These are phyloP conservation scores for Echium plantagineum DNA, from an alignment of 257 asterid species.

Conservation along the genomic window DNA sequence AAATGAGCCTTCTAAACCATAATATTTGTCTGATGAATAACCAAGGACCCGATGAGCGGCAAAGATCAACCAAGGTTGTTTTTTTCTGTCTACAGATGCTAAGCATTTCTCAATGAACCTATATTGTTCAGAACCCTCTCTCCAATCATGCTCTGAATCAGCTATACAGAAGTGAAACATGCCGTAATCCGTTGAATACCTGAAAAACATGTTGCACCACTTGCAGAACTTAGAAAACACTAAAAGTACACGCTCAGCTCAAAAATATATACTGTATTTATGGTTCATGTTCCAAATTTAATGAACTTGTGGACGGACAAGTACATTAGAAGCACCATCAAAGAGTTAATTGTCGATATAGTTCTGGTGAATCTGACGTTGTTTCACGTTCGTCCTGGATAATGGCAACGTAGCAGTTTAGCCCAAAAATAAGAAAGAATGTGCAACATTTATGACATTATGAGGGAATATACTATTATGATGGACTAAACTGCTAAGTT, in stretches of 20 bases:
- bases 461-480: too few relatives aligned
- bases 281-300: too few relatives aligned
- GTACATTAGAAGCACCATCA: too few relatives aligned
- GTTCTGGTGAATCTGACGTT: too few relatives aligned
- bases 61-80: slow-evolving; percentile 34
- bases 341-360: too few relatives aligned
- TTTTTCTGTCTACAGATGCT: slow-evolving; percentile 28
- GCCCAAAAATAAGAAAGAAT: too few relatives aligned
- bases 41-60: slow-evolving; percentile 35
- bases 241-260: not conserved
- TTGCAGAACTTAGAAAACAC: not conserved
- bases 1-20: slow-evolving; percentile 27
- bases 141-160: slow-evolving; percentile 33
- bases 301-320: too few relatives aligned
- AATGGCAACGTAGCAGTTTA: too few relatives aligned
- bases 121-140: slow-evolving; percentile 34
- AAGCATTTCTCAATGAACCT: slow-evolving; percentile 25
- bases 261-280: not conserved
- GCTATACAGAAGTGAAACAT: slow-evolving; percentile 33
- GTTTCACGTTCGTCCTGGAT: too few relatives aligned
- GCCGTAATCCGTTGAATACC: slow-evolving; percentile 24
- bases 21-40: slow-evolving; percentile 25
- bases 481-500: too few relatives aligned
- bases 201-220: slow-evolving; percentile 1
- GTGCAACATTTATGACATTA: too few relatives aligned